Evolutionary conservation across 108 stramenopile species (phyloP).

Genomic region (Nitzschia putrida): DNA sequence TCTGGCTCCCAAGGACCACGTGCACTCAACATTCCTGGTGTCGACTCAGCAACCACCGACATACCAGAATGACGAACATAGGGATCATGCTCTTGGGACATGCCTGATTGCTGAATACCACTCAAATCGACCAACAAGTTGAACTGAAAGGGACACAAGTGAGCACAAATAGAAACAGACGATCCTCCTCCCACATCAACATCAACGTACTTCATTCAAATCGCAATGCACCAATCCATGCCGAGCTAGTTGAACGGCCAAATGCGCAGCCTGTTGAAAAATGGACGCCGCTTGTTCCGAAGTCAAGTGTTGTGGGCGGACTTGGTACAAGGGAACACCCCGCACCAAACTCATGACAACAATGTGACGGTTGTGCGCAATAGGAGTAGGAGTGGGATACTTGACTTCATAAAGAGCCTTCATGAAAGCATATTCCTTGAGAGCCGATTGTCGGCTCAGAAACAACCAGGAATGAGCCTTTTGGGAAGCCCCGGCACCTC

Average conservation of each 20-base stretch:
- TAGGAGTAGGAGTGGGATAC: constrained; percentile 92
- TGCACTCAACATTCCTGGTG: constrained; percentile 66
- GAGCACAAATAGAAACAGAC: not conserved
- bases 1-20: constrained; percentile 60
- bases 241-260: constrained; percentile 77
- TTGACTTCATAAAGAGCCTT: constrained; percentile 89
- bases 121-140: constrained; percentile 96
- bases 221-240: constrained; percentile 99
- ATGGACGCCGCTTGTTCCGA: constrained; percentile 89
- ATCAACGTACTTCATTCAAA: constrained; percentile 83
- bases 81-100: constrained; percentile 56
- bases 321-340: constrained; percentile 92
- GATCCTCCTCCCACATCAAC: too few relatives aligned
- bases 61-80: constrained; percentile 86
- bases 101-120: constrained; percentile 61
- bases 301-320: constrained; percentile 70
- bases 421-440: constrained; percentile 98
- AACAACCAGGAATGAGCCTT: constrained; percentile 93
- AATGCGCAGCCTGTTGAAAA: constrained; percentile 72
- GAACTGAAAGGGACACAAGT: constrained; percentile 41
- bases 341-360: constrained; percentile 88
- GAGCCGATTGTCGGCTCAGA: constrained; percentile 89
- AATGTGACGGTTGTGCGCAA: constrained; percentile 93
- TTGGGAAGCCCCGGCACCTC: constrained; percentile 23
- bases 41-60: constrained; percentile 59